A percentile compares a stretch with the other conserved stretches of the same genome.
Conservation (phyloP, 1,284 basidiomycete genomes). For the Cryptococcus floricola region DNA sequence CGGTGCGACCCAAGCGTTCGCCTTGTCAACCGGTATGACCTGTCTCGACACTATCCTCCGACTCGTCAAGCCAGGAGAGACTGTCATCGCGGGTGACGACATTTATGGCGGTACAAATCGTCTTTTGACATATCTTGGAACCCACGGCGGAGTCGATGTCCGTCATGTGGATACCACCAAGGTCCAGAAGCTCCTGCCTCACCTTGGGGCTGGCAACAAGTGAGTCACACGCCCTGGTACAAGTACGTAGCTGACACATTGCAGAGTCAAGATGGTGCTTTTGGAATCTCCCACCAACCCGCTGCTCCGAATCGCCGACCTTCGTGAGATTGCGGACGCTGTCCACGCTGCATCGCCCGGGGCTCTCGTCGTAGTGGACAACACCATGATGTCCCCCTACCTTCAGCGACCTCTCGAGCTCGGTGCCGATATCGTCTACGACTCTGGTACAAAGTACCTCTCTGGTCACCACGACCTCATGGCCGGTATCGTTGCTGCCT, state of each 20-base stretch:
- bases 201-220: slow-evolving; percentile 63
- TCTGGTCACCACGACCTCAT: slow-evolving; percentile 98
- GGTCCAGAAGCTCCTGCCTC: slow-evolving; percentile 56
- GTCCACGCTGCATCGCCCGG: slow-evolving; percentile 77
- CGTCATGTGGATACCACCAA: slow-evolving; percentile 91
- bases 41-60: slow-evolving; percentile 94
- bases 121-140: slow-evolving; percentile 82
- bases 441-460: slow-evolving; percentile 96
- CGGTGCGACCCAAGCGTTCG: slow-evolving; percentile 78
- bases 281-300: slow-evolving; percentile 98
- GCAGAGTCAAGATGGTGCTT: slow-evolving; percentile 71
- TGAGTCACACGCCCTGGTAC: slow-evolving; percentile 14
- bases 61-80: slow-evolving; percentile 87
- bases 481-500: slow-evolving; percentile 92
- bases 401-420: slow-evolving; percentile 92
- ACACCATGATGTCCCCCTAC: slow-evolving; percentile 99
- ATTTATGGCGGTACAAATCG: slow-evolving; percentile 98
- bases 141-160: slow-evolving; percentile 82
- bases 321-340: slow-evolving; percentile 71
- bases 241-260: slow-evolving; percentile 7
- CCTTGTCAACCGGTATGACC: slow-evolving; percentile 96
- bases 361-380: slow-evolving; percentile 89
- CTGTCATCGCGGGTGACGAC: slow-evolving; percentile 95
- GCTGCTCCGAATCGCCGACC: slow-evolving; percentile 89
- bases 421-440: slow-evolving; percentile 95